Evolutionary conservation across 1,284 basidiomycete genomes (phyloP).

Genomic region (Grifola frondosa): DNA sequence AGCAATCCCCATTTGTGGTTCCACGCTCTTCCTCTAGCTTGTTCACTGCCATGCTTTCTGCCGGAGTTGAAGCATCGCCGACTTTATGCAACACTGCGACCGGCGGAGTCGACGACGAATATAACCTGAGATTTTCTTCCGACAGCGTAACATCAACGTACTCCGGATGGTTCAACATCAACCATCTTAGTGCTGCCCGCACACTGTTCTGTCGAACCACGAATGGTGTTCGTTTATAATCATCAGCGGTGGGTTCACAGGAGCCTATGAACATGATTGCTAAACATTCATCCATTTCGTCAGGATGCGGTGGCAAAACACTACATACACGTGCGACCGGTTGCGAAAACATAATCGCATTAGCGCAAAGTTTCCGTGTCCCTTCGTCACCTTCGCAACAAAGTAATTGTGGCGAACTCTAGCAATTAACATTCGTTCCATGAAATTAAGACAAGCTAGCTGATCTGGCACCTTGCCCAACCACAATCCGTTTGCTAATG

Average conservation of each 20-base stretch:
- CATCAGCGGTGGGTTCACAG: conserved; percentile 21
- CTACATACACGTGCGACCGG: neutral
- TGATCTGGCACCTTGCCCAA: too few species aligned
- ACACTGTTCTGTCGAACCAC: conserved; percentile 19
- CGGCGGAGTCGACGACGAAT: too few species aligned
- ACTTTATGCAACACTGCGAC: too few species aligned
- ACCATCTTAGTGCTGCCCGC: conserved; percentile 27
- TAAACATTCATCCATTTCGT: conserved; percentile 11
- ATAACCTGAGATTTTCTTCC: conserved; percentile 22
- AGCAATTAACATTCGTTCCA: too few species aligned
- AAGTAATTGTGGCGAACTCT: too few species aligned
- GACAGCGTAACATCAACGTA: conserved; percentile 29
- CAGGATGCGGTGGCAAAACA: conserved; percentile 4
- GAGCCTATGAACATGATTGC: conserved; percentile 15
- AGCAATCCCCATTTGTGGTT: conserved; percentile 12
- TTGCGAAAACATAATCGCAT: neutral
- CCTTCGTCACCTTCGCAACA: too few species aligned
- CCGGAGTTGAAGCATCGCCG: too few species aligned
- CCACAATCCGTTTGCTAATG: too few species aligned
- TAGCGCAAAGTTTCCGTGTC: conserved; percentile 10
- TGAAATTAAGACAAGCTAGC: too few species aligned
- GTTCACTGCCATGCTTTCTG: too few species aligned
- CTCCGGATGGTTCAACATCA: conserved; percentile 32
- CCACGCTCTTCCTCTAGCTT: conserved; percentile 16
- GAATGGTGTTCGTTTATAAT: conserved; percentile 28